Conservation (phyloP, 75 land plant species). For the Selaginella moellendorffii region DNA sequence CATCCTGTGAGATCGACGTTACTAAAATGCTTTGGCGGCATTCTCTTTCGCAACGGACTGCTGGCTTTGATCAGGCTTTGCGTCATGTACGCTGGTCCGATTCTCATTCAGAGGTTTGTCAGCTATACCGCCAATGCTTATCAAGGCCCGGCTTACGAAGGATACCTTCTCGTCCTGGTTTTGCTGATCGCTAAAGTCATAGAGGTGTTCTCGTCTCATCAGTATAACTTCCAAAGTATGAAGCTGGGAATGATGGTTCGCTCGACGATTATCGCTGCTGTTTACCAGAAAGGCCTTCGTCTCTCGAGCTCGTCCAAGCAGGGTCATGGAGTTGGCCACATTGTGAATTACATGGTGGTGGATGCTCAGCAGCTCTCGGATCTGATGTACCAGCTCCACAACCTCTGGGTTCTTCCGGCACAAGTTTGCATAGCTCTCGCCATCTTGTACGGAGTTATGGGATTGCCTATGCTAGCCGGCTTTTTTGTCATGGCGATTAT, state of each 20-base stretch:
- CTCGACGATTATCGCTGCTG: constrained; percentile 20
- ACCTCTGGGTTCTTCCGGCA: constrained; percentile 32
- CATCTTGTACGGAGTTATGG: constrained; percentile 25
- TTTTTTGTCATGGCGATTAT: constrained; percentile 23
- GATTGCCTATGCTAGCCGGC: constrained; percentile 30
- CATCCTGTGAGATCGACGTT: constrained; percentile 23
- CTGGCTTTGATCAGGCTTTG: constrained; percentile 36
- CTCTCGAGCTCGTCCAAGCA: constrained; percentile 27
- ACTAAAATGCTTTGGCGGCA: constrained; percentile 22
- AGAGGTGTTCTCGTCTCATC: constrained; percentile 30
- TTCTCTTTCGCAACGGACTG: constrained; percentile 13
- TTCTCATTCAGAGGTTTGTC: constrained; percentile 52
- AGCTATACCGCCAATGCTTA: constrained; percentile 18
- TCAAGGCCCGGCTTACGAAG: constrained; percentile 1
- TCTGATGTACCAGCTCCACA: constrained; percentile 26
- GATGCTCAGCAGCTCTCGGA: constrained; percentile 26
- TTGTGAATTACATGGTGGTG: constrained; percentile 36
- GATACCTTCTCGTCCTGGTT: constrained; percentile 17
- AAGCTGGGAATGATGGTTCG: constrained; percentile 20
- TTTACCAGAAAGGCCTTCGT: constrained; percentile 29
- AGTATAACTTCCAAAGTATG: constrained; percentile 22
- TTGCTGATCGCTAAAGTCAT: constrained; percentile 20
- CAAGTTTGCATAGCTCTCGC: constrained; percentile 25
- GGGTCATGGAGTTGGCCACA: constrained; percentile 24
- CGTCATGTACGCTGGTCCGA: constrained; percentile 57